A percentile compares a stretch with the other conserved stretches of the same genome.
phyloP scores from a whole-genome alignment of 306 rosid species.

The Casuarina cunninghamiana region DNA sequence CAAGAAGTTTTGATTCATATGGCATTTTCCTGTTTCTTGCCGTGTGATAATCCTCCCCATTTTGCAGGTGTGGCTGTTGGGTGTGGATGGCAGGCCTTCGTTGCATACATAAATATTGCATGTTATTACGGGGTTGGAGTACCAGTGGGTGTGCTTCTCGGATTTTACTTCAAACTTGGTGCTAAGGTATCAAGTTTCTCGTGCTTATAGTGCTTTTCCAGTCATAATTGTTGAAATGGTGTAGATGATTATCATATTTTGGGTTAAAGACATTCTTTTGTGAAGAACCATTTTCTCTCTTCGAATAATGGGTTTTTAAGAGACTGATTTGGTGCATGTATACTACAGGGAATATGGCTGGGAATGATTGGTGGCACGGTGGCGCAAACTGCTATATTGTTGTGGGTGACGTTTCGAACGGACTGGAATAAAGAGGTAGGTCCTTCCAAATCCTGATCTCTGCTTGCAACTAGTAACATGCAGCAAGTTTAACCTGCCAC shows the following conservation, averaged over 20 bases:
- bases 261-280: too few relatives aligned
- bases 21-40: too few relatives aligned
- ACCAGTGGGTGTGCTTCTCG: conserved; percentile 60
- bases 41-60: background rate
- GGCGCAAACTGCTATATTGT: conserved; percentile 58
- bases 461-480: background rate
- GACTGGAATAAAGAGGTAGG: conserved; percentile 76
- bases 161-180: conserved; percentile 61
- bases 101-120: conserved; percentile 74
- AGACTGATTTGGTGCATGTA: background rate
- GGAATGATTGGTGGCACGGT: conserved; percentile 71
- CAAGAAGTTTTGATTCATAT: background rate
- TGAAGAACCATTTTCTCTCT: too few relatives aligned
- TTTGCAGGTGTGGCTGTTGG: conserved; percentile 89
- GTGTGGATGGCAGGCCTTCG: conserved; percentile 92
- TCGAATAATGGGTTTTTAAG: too few relatives aligned
- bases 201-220: background rate
- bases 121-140: conserved; percentile 66
- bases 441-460: background rate
- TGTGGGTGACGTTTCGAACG: conserved; percentile 60
- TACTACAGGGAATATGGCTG: conserved; percentile 66
- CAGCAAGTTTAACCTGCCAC: too few relatives aligned
- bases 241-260: too few relatives aligned
- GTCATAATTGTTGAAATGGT: background rate
- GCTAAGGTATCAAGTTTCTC: conserved; percentile 51